These are phyloP conservation scores for Helotiales sp. DNA, from an alignment of 2,329 filamentous ascomycete species.

Conservation along the genomic window DNA sequence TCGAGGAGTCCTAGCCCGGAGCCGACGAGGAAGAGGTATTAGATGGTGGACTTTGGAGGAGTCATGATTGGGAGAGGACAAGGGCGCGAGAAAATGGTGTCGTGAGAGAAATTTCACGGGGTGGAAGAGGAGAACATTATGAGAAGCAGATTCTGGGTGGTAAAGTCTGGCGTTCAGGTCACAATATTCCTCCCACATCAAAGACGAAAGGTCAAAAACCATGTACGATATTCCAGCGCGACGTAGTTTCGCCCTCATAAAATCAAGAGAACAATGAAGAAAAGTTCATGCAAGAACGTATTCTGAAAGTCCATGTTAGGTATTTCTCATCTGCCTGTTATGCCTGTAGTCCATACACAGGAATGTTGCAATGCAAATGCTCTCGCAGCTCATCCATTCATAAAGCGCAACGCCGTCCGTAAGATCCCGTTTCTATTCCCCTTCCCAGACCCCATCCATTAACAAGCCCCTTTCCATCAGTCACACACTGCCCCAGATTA, in stretches of 20 bases:
- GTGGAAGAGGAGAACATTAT: background rate
- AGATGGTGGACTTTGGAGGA: background rate
- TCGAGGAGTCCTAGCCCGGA: constrained; percentile 85
- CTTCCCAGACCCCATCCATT: background rate
- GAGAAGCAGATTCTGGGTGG: constrained; percentile 2
- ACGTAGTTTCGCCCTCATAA: background rate
- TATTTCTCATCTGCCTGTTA: constrained; percentile 1
- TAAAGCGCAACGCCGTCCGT: constrained; percentile 11
- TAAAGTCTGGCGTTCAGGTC: constrained; percentile 22
- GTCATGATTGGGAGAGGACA: background rate
- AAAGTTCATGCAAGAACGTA: background rate
- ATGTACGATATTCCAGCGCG: constrained; percentile 1
- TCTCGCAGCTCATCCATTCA: constrained; percentile 1
- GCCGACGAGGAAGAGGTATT: constrained; percentile 72
- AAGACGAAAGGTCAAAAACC: background rate
- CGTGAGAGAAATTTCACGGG: no score
- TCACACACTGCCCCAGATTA: background rate
- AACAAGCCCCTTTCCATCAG: background rate
- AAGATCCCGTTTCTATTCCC: background rate
- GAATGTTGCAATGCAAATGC: constrained; percentile 2
- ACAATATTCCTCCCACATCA: background rate
- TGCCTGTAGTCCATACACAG: constrained; percentile 6
- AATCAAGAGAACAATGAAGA: background rate
- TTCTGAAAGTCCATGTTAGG: background rate
- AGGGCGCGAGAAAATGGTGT: background rate